A percentile compares a stretch with the other conserved stretches of the same genome.
These are phyloP conservation scores for Oleoguttula mirabilis DNA, from an alignment of 495 filamentous ascomycete species.

Conservation along the genomic window DNA sequence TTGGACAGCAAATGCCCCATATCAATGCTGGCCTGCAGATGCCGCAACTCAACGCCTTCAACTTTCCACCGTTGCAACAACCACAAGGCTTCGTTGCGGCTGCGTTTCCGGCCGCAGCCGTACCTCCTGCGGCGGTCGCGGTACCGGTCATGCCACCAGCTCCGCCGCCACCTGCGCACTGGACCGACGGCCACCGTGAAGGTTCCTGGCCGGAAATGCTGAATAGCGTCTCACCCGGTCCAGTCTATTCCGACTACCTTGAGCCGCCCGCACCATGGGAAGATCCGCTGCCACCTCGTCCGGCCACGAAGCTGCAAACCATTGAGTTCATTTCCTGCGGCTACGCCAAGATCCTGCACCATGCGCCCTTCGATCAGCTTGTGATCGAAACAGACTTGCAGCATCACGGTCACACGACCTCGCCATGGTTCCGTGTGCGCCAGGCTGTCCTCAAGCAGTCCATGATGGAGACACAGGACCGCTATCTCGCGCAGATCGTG, in stretches of 20 bases:
- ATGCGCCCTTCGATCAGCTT: constrained; percentile 19
- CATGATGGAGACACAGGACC: constrained; percentile 17
- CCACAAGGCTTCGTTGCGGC: background rate
- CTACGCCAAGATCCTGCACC: constrained; percentile 22
- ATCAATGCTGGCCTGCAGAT: too few relatives aligned
- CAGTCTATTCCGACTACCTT: constrained; percentile 18
- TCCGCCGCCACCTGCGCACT: background rate
- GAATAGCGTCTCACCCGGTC: constrained; percentile 25
- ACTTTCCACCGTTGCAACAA: background rate
- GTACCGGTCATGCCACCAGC: background rate
- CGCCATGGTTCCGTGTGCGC: constrained; percentile 18
- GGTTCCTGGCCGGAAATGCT: constrained; percentile 29
- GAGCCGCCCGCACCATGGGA: background rate
- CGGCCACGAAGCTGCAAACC: constrained; percentile 1
- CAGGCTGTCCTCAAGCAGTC: constrained; percentile 3
- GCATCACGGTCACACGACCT: background rate
- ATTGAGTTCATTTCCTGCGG: constrained; percentile 27
- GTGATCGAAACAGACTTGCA: constrained; percentile 10
- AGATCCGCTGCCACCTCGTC: background rate
- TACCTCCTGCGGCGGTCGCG: background rate
- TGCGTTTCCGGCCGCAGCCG: background rate
- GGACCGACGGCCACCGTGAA: constrained; percentile 8
- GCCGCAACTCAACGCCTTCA: too few relatives aligned
- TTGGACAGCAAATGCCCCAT: too few relatives aligned
- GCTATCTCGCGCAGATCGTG: constrained; percentile 23